Base-by-base conservation (phyloP, 257 asterid species). In the Knoxia roxburghii region DNA sequence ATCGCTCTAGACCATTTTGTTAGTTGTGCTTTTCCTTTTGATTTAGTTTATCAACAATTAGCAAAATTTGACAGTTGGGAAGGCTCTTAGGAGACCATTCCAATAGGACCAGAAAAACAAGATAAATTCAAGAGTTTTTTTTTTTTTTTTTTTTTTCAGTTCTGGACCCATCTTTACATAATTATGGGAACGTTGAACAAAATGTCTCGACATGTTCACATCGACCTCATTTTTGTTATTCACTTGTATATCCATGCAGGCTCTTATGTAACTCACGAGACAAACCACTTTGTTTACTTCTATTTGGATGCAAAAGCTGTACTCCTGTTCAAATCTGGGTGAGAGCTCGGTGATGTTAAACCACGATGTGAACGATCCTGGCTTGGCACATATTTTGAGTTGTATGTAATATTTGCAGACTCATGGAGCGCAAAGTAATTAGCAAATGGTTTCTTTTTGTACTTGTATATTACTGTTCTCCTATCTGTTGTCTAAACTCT, bases 221-320 rank as follows among this genome's bases (percentile, higher is more conserved):
- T 20, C 27, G 57, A 65, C 17, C 53, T 76, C 77, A 30, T 76
- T 68, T 65, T 62, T 64, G 69, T 65, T 65, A 62, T 66, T 24
- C n/a, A n/a, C n/a, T 70, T 67, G 21, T 35, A 5, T 45, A 45
- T 2, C 49, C 62, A 4, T 65, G 58, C 65, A 93, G 99, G 99
- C 70, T 93, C 99, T 21, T 93, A 93, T 72, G 99, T 93, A 65
- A 93, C 99, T 71, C 99, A 93, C 18, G 99, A 93, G 87, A 93
- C 99, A 27, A 93, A 93, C 72, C 97, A 93, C 88, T 93, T 93
- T 68, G 96, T 93, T 84, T 93, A 93, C 86, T 93, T 93, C 97
- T 93, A 93, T 75, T 72, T 93, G 96, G 99, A 93, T 58, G 74
- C 94, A 11, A 93, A 93, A 83, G 99, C 99, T 4, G 79, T 93